A percentile compares a stretch with the other conserved stretches of the same genome.
phyloP scores from a whole-genome alignment of 2,329 filamentous ascomycete species.

The Fusarium equiseti region DNA sequence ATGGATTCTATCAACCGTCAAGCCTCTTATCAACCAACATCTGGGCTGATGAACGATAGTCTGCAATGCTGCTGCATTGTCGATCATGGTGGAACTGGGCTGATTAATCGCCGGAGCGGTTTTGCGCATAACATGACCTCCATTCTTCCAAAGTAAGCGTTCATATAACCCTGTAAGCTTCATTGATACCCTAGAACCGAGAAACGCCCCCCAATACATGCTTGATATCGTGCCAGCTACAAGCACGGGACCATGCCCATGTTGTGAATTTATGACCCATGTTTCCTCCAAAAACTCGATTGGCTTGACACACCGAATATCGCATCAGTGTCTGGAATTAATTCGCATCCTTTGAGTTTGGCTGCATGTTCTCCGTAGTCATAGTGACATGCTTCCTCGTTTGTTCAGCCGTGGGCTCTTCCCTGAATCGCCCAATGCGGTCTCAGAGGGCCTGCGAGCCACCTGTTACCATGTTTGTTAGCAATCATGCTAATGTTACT shows the following conservation, averaged over 20 bases:
- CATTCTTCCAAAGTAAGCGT: not conserved
- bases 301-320: not conserved
- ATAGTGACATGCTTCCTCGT: conserved; percentile 6
- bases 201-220: not conserved
- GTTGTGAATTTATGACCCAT: not conserved
- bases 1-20: not conserved
- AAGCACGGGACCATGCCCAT: not conserved
- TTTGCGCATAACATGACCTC: not conserved
- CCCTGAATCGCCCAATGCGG: not conserved
- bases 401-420: not conserved
- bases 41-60: not conserved
- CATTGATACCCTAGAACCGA: not conserved
- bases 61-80: not conserved
- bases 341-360: not conserved
- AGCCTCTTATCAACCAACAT: not conserved
- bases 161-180: conserved; percentile 4
- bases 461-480: conserved; percentile 9
- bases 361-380: not conserved
- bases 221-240: conserved; percentile 2
- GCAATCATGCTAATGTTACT: not conserved
- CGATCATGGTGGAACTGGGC: conserved; percentile 11
- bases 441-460: not conserved
- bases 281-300: not conserved
- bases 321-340: not conserved
- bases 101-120: not conserved